Evolutionary conservation across 352 stramenopile species (phyloP).

Genomic region (Phytophthora nicotianae): DNA sequence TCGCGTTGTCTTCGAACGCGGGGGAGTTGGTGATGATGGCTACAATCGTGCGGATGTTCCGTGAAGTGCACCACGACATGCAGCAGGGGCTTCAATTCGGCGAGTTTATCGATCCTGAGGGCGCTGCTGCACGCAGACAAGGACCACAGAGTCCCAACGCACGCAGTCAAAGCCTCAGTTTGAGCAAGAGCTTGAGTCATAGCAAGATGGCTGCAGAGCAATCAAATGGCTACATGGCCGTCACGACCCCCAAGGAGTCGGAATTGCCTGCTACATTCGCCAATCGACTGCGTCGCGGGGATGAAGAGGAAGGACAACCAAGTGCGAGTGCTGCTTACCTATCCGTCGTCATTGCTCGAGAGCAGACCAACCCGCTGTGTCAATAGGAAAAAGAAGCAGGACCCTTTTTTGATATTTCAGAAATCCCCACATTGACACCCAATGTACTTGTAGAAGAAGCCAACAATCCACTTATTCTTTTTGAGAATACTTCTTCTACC

Average conservation of each 20-base stretch:
- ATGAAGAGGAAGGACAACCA: slow-evolving; percentile 20
- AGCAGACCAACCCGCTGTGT: slow-evolving; percentile 68
- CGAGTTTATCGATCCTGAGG: slow-evolving; percentile 70
- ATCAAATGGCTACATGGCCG: slow-evolving; percentile 40
- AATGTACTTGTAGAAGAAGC: slow-evolving; percentile 35
- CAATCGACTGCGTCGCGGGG: slow-evolving; percentile 37
- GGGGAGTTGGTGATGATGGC: slow-evolving; percentile 82
- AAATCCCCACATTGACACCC: slow-evolving; percentile 19
- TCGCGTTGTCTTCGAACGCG: slow-evolving; percentile 74
- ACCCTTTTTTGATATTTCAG: slow-evolving; percentile 22
- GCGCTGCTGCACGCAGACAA: slow-evolving; percentile 23
- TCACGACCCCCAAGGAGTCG: slow-evolving; percentile 50
- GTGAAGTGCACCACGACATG: slow-evolving; percentile 84
- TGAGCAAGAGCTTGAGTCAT: slow-evolving; percentile 32
- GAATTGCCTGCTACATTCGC: slow-evolving; percentile 50
- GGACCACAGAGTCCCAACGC: slow-evolving; percentile 25
- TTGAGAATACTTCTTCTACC: slow-evolving; percentile 2
- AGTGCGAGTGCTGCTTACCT: slow-evolving; percentile 43
- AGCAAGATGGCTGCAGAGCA: slow-evolving; percentile 33
- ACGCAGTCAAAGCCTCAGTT: slow-evolving; percentile 15
- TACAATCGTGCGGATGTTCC: slow-evolving; percentile 86
- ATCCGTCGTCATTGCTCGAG: slow-evolving; percentile 65
- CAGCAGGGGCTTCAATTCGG: slow-evolving; percentile 78
- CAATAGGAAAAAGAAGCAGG: slow-evolving; percentile 26
- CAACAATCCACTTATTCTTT: slow-evolving; percentile 26